A percentile compares a stretch with the other conserved stretches of the same genome.
These are phyloP conservation scores for Diplodia seriata DNA, from an alignment of 2,329 filamentous ascomycete species.

Conservation along the genomic window DNA sequence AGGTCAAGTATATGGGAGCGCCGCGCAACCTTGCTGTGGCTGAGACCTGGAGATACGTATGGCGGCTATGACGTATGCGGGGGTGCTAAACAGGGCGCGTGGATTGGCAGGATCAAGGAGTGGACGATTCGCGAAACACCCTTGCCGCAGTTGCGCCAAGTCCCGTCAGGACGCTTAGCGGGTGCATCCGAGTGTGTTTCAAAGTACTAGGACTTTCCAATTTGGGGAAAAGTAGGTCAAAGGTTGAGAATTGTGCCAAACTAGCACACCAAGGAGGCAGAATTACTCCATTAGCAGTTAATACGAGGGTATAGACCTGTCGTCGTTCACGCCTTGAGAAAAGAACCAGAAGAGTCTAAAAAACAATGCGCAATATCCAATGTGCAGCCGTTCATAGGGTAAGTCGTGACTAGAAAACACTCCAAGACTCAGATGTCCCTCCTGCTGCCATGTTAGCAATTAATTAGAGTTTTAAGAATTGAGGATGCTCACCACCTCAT, in stretches of 20 bases:
- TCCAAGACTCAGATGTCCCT: slow-evolving; percentile 18
- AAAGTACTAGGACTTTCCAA: neutral
- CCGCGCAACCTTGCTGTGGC: neutral
- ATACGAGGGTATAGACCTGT: slow-evolving; percentile 16
- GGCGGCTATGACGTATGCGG: slow-evolving; percentile 24
- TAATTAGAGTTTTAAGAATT: no score
- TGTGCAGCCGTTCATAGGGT: slow-evolving; percentile 10
- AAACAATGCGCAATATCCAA: slow-evolving; percentile 13
- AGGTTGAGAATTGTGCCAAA: neutral
- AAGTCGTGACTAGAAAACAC: slow-evolving; percentile 15
- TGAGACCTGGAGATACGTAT: neutral
- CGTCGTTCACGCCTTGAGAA: slow-evolving; percentile 1
- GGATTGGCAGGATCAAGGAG: slow-evolving; percentile 4
- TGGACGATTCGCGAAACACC: slow-evolving; percentile 9
- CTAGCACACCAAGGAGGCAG: neutral
- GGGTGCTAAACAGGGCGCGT: slow-evolving; percentile 10
- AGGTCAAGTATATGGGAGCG: neutral
- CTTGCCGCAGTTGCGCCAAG: neutral
- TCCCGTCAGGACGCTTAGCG: neutral
- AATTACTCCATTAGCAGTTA: slow-evolving; percentile 2
- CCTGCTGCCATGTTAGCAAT: slow-evolving; percentile 12
- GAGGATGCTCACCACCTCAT: slow-evolving; percentile 33
- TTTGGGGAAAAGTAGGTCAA: neutral
- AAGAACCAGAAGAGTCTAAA: slow-evolving; percentile 4
- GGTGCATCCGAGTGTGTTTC: slow-evolving; percentile 1